Evolutionary conservation across 768 basidiomycete species (phyloP).

Genomic region (Tephrocybe sp.): DNA sequence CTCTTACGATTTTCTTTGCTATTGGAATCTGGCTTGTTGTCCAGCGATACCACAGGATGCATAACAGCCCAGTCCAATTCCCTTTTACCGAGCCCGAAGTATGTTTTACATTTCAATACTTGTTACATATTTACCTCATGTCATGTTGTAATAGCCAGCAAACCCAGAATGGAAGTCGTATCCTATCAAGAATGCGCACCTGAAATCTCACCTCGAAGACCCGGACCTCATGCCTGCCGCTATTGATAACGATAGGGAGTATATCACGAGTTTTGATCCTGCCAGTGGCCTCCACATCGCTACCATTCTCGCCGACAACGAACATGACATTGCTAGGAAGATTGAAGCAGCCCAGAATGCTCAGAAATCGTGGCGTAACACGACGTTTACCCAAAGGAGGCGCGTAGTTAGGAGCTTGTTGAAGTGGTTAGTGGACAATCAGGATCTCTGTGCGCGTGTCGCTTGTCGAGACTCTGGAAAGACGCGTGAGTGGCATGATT

Average conservation of each 20-base stretch:
- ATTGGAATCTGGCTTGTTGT: slow-evolving; percentile 80
- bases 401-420: slow-evolving; percentile 83
- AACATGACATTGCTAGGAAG: slow-evolving; percentile 68
- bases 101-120: slow-evolving; percentile 21
- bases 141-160: slow-evolving; percentile 41
- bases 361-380: slow-evolving; percentile 70
- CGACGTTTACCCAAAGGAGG: slow-evolving; percentile 75
- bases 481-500: slow-evolving; percentile 58
- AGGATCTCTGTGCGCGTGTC: slow-evolving; percentile 80
- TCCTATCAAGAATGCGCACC: slow-evolving; percentile 53
- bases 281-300: slow-evolving; percentile 80
- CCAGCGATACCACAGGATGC: slow-evolving; percentile 68
- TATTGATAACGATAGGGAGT: slow-evolving; percentile 47
- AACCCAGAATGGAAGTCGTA: slow-evolving; percentile 56
- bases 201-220: slow-evolving; percentile 59
- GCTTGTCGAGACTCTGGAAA: slow-evolving; percentile 95
- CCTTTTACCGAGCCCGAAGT: slow-evolving; percentile 57
- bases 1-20: slow-evolving; percentile 67
- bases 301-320: slow-evolving; percentile 74
- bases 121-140: background rate
- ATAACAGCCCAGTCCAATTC: slow-evolving; percentile 75
- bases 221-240: slow-evolving; percentile 52
- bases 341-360: slow-evolving; percentile 64
- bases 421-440: slow-evolving; percentile 92
- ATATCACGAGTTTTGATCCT: slow-evolving; percentile 92